A percentile compares a stretch with the other conserved stretches of the same genome.
Evolutionary conservation across 202 grass and related monocot species (phyloP).

Genomic region (Tripidium arundinaceum): DNA sequence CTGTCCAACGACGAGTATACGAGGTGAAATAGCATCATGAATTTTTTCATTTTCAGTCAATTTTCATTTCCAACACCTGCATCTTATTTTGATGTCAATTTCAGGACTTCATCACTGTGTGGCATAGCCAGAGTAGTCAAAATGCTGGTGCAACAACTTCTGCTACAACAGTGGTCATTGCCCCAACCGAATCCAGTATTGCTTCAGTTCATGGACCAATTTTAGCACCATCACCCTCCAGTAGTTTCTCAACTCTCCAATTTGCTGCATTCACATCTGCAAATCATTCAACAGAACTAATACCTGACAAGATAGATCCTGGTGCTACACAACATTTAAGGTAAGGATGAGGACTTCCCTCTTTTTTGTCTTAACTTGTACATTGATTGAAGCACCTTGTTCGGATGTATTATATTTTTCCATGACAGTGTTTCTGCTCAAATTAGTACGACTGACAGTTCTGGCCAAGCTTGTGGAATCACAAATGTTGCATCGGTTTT

Average conservation of each 20-base stretch:
- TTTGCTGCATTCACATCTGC: constrained; percentile 41
- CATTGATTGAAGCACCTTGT: constrained; percentile 8
- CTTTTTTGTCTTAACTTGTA: constrained; percentile 20
- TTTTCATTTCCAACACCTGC: no score
- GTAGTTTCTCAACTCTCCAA: constrained; percentile 46
- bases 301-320: constrained; percentile 50
- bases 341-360: constrained; percentile 23
- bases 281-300: constrained; percentile 57
- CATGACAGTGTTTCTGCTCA: constrained; percentile 48
- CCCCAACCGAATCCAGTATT: constrained; percentile 41
- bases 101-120: no score
- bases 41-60: no score
- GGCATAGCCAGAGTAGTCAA: no score
- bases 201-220: constrained; percentile 66
- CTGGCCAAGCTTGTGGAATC: constrained; percentile 47
- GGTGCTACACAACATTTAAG: constrained; percentile 47
- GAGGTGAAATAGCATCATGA: no score
- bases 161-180: no score
- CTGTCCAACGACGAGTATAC: no score
- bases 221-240: constrained; percentile 40
- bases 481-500: constrained; percentile 48
- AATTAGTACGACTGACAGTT: constrained; percentile 40
- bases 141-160: constrained; percentile 34
- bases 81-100: no score
- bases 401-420: constrained; percentile 18